A percentile compares a stretch with the other conserved stretches of the same genome.
phyloP scores from a whole-genome alignment of 1,139 yeast genomes.

The Kodamaea plutei region DNA sequence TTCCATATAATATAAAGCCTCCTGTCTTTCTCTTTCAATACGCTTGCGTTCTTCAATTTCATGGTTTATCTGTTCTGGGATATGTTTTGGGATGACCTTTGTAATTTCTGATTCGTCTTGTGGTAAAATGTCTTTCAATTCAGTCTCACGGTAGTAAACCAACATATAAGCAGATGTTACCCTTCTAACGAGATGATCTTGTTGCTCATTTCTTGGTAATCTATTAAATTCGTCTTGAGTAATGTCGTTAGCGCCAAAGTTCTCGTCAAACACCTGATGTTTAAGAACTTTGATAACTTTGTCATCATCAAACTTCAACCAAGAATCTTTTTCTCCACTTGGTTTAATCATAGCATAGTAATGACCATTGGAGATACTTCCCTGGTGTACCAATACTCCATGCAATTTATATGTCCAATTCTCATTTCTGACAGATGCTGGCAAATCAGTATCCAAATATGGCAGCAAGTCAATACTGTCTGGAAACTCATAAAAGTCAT shows the following conservation, averaged over 20 bases:
- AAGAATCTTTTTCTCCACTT: conserved; percentile 50
- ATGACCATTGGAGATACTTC: conserved; percentile 94
- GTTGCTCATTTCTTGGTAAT: conserved; percentile 57
- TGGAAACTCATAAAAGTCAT: conserved; percentile 90
- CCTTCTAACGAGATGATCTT: conserved; percentile 62
- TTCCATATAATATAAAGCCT: conserved; percentile 69
- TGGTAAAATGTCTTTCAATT: conserved; percentile 55
- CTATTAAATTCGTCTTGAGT: conserved; percentile 44
- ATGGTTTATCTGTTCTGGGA: conserved; percentile 58
- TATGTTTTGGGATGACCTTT: conserved; percentile 57
- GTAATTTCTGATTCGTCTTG: conserved; percentile 45
- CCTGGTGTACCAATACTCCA: conserved; percentile 93
- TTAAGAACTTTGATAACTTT: conserved; percentile 83
- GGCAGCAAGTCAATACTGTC: conserved; percentile 77
- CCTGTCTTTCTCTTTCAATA: conserved; percentile 65
- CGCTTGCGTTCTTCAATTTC: conserved; percentile 57
- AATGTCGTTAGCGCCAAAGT: conserved; percentile 76
- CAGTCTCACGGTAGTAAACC: conserved; percentile 76
- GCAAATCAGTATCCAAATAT: conserved; percentile 61
- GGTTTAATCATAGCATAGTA: conserved; percentile 94
- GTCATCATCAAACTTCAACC: conserved; percentile 96
- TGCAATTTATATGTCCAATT: conserved; percentile 80
- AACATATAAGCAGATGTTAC: conserved; percentile 97
- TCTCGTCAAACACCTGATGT: conserved; percentile 84
- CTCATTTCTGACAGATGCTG: conserved; percentile 40